Percentiles rank a stretch among this genome's conserved stretches.
phyloP scores from a whole-genome alignment of 768 basidiomycete species.

The Termitomyces sp. region DNA sequence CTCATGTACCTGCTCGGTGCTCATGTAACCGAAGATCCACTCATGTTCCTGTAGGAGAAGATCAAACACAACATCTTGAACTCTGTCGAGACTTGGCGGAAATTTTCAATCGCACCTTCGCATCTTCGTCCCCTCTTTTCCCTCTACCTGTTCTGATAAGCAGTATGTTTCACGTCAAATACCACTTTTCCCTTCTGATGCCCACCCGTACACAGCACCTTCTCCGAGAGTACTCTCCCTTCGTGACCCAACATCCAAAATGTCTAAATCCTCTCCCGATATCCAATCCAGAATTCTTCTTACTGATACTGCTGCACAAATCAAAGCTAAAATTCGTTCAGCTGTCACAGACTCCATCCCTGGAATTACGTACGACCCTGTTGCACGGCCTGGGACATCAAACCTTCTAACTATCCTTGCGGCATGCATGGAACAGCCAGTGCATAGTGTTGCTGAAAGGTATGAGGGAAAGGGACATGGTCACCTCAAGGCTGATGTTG shows the following conservation, averaged over 20 bases:
- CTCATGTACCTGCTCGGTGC: neutral
- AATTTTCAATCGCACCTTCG: conserved; percentile 73
- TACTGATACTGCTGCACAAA: conserved; percentile 65
- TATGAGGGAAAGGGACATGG: conserved; percentile 62
- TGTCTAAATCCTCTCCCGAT: conserved; percentile 92
- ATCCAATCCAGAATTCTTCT: conserved; percentile 80
- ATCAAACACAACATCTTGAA: conserved; percentile 94
- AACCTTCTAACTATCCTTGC: conserved; percentile 81
- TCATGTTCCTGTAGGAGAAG: conserved; percentile 94
- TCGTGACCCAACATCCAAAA: conserved; percentile 81
- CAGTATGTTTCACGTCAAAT: conserved; percentile 47
- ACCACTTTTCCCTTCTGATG: neutral
- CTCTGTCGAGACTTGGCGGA: conserved; percentile 83
- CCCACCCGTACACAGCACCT: conserved; percentile 47
- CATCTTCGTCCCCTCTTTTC: conserved; percentile 51
- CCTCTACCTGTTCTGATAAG: conserved; percentile 69
- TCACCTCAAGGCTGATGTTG: conserved; percentile 70
- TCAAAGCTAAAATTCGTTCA: conserved; percentile 67
- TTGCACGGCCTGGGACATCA: conserved; percentile 74
- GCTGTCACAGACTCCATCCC: conserved; percentile 84
- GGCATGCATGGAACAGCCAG: conserved; percentile 58
- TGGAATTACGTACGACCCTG: conserved; percentile 81
- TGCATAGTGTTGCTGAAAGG: conserved; percentile 41
- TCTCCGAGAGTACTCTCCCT: conserved; percentile 85
- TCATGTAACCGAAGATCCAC: conserved; percentile 57